Conservation (phyloP, 2,329 filamentous ascomycete species). For the Hypoxylon sp. region DNA sequence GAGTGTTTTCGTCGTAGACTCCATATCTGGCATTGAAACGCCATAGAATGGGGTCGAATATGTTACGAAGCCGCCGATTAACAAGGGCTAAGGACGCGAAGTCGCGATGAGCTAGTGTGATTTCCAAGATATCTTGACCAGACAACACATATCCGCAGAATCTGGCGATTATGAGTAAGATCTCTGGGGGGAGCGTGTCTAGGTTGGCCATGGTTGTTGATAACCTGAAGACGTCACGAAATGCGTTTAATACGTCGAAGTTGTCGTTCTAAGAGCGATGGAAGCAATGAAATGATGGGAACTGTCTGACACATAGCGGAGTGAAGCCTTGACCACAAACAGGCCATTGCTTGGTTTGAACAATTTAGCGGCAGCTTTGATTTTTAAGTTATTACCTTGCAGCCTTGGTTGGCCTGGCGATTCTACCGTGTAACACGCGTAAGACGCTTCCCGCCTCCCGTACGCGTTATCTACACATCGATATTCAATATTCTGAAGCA, state of each 20-base stretch:
- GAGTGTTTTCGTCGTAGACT: neutral
- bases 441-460: too few species aligned
- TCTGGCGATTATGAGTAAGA: conserved; percentile 12
- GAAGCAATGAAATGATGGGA: neutral
- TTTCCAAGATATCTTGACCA: neutral
- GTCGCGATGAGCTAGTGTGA: neutral
- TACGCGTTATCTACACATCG: too few species aligned
- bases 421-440: too few species aligned
- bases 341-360: conserved; percentile 5
- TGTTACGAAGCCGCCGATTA: conserved; percentile 13
- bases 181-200: conserved; percentile 13
- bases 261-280: neutral
- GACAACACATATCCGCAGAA: neutral
- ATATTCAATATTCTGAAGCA: neutral
- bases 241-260: neutral
- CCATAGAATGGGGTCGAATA: conserved; percentile 32
- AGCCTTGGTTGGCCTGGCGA: too few species aligned
- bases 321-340: conserved; percentile 10
- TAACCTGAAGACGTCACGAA: neutral
- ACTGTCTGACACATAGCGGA: neutral
- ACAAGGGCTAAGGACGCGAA: conserved; percentile 20
- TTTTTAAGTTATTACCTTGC: neutral
- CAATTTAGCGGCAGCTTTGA: neutral
- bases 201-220: conserved; percentile 16
- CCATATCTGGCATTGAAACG: neutral